A percentile compares a stretch with the other conserved stretches of the same genome.
These are phyloP conservation scores for Populus pruinosa DNA, from an alignment of 345 rosid genomes.

Conservation along the genomic window DNA sequence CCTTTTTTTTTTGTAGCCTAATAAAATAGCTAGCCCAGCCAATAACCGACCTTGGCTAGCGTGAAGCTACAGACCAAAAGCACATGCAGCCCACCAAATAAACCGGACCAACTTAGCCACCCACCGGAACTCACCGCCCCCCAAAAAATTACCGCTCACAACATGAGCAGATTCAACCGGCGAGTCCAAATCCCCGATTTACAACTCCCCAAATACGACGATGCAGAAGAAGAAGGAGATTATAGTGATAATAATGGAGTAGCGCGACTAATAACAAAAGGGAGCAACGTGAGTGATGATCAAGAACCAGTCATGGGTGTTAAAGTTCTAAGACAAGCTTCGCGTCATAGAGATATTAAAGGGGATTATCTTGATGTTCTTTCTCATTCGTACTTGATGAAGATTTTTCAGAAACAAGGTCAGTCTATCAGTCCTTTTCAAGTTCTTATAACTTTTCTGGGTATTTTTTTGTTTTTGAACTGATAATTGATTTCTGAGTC, in stretches of 20 bases:
- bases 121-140: background rate
- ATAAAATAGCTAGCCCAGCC: background rate
- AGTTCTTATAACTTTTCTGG: background rate
- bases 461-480: background rate
- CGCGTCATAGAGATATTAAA: conserved; percentile 64
- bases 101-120: background rate
- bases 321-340: conserved; percentile 78
- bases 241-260: conserved; percentile 4
- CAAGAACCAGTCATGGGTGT: conserved; percentile 85
- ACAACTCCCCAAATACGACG: conserved; percentile 34
- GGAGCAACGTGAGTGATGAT: conserved; percentile 53
- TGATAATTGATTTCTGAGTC: background rate
- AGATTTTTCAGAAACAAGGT: conserved; percentile 87
- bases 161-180: conserved; percentile 40
- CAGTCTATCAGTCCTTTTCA: background rate
- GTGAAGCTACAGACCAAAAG: background rate
- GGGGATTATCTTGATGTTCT: conserved; percentile 89
- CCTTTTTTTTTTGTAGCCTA: too few species aligned
- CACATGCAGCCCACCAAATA: conserved; percentile 7
- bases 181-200: conserved; percentile 56
- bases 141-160: background rate
- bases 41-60: background rate
- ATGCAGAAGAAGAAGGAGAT: conserved; percentile 31
- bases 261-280: conserved; percentile 33
- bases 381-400: conserved; percentile 62